These are phyloP conservation scores for Pichia pseudocactophila DNA, from an alignment of 805 yeast genomes.

Conservation along the genomic window DNA sequence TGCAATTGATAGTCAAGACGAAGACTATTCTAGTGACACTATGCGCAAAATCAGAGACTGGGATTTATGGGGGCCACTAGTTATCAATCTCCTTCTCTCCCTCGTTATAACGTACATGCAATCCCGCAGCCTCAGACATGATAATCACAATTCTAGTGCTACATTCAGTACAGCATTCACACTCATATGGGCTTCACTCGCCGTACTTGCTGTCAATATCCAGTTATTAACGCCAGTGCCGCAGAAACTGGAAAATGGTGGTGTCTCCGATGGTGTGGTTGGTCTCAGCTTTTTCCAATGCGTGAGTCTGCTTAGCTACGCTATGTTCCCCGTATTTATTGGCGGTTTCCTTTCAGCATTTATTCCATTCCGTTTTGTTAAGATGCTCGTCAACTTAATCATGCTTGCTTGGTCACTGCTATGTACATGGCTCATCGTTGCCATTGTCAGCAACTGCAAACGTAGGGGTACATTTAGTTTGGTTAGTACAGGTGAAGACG, in stretches of 20 bases:
- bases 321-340: slow-evolving; percentile 43
- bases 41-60: slow-evolving; percentile 38
- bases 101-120: slow-evolving; percentile 40
- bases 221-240: slow-evolving; percentile 45
- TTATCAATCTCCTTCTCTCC: slow-evolving; percentile 40
- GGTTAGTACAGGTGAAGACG: slow-evolving; percentile 13
- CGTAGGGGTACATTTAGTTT: slow-evolving; percentile 8
- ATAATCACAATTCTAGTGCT: slow-evolving; percentile 30
- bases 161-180: slow-evolving; percentile 48
- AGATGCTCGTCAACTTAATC: slow-evolving; percentile 33
- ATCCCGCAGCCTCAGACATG: slow-evolving; percentile 20
- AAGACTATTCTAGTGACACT: slow-evolving; percentile 28
- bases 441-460: slow-evolving; percentile 33
- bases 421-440: slow-evolving; percentile 42
- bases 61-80: slow-evolving; percentile 58
- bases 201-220: slow-evolving; percentile 42
- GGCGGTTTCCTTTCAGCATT: slow-evolving; percentile 40
- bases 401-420: slow-evolving; percentile 44
- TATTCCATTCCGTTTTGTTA: slow-evolving; percentile 33
- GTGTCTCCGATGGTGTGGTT: slow-evolving; percentile 24
- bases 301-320: slow-evolving; percentile 46
- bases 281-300: slow-evolving; percentile 47
- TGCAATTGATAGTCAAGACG: slow-evolving; percentile 9
- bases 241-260: slow-evolving; percentile 22
- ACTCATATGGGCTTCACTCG: slow-evolving; percentile 41